Percentiles rank a stretch among this genome's conserved stretches.
These are phyloP conservation scores for Candida montana DNA, from an alignment of 805 yeast species.

Conservation along the genomic window DNA sequence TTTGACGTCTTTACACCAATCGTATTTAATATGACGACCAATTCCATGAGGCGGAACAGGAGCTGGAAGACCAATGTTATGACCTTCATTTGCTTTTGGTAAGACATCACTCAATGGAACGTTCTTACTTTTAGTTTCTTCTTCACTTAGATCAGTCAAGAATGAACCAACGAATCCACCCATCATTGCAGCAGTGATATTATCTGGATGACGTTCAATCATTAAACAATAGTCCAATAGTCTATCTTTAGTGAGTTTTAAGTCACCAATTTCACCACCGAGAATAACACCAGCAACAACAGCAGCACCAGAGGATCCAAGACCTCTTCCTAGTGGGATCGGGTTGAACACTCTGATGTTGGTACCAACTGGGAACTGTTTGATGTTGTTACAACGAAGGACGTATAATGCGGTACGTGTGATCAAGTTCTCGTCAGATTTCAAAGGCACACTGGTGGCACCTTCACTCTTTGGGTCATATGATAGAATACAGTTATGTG, in stretches of 20 bases:
- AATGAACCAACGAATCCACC: constrained; percentile 98
- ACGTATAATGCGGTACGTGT: constrained; percentile 93
- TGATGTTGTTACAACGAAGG: constrained; percentile 72
- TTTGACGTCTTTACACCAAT: constrained; percentile 74
- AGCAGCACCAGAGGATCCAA: constrained; percentile 98
- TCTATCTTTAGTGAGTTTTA: constrained; percentile 69
- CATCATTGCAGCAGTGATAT: constrained; percentile 97
- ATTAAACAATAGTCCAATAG: constrained; percentile 91
- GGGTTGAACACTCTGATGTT: constrained; percentile 78
- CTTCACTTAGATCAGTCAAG: constrained; percentile 69
- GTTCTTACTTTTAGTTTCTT: constrained; percentile 69
- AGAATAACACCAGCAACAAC: constrained; percentile 94
- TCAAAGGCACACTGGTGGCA: constrained; percentile 70
- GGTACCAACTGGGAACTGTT: constrained; percentile 80
- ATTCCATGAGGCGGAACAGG: constrained; percentile 80
- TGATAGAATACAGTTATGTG: constrained; percentile 61
- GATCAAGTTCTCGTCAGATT: constrained; percentile 74
- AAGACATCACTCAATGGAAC: constrained; percentile 82
- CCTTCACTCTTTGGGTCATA: constrained; percentile 75
- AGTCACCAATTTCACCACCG: constrained; percentile 77
- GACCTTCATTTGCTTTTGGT: constrained; percentile 70
- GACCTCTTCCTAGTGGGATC: constrained; percentile 93
- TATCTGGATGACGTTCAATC: constrained; percentile 98
- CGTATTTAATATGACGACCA: constrained; percentile 84
- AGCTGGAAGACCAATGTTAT: constrained; percentile 63